These are phyloP conservation scores for Globisporangium echinulatum DNA, from an alignment of 352 stramenopile species.

Conservation along the genomic window DNA sequence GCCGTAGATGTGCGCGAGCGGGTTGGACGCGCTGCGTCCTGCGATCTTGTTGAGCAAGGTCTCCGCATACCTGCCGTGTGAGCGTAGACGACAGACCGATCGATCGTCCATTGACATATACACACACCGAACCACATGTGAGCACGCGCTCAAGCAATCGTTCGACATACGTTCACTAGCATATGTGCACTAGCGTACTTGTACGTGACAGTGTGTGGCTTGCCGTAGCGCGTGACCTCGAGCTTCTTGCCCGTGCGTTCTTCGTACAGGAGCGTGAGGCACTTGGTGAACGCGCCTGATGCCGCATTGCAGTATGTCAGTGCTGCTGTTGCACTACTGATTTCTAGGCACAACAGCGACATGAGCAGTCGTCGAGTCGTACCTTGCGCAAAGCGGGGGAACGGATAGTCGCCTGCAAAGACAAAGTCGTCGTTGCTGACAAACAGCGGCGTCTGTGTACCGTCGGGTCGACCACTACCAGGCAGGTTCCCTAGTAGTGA, in stretches of 20 bases:
- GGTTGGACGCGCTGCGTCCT: conserved; percentile 20
- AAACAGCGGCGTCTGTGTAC: conserved; percentile 72
- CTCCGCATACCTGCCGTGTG: conserved; percentile 48
- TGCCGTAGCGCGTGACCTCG: conserved; percentile 76
- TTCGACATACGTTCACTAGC: background rate
- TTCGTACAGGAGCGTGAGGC: conserved; percentile 70
- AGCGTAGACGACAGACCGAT: background rate
- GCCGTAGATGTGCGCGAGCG: conserved; percentile 72
- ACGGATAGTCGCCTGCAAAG: conserved; percentile 78
- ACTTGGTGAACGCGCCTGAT: conserved; percentile 65
- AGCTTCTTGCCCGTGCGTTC: conserved; percentile 53
- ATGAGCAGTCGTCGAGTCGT: background rate
- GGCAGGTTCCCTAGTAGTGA: conserved; percentile 40
- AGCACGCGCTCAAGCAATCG: too few relatives aligned
- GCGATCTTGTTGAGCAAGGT: background rate
- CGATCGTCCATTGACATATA: background rate
- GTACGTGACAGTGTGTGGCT: conserved; percentile 81
- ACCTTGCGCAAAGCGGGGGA: conserved; percentile 82
- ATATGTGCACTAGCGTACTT: conserved; percentile 31
- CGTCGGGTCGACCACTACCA: conserved; percentile 38
- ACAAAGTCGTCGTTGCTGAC: conserved; percentile 87
- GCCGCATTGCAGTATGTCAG: too few relatives aligned
- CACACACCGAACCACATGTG: too few relatives aligned
- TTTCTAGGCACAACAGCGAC: conserved; percentile 1
- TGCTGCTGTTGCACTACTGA: background rate